Conservation (phyloP, 192 early-diverging fungal genomes). For the Coemansia sp. region DNA sequence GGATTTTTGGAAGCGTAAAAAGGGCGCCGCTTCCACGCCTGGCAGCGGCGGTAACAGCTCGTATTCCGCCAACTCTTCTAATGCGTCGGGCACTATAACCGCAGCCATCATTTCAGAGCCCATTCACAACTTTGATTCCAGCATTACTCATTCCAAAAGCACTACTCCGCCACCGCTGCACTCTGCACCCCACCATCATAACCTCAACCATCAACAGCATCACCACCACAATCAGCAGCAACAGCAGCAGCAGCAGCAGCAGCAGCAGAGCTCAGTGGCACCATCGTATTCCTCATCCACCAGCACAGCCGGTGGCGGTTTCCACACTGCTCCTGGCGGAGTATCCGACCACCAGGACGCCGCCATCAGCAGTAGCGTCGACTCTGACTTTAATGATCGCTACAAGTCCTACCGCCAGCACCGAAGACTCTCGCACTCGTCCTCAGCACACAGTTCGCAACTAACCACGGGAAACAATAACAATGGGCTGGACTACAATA, state of each 20-base stretch:
- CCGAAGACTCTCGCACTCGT: slow-evolving; percentile 44
- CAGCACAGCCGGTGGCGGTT: background rate
- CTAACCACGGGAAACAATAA: slow-evolving; percentile 42
- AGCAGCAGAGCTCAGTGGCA: no score
- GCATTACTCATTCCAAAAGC: slow-evolving; percentile 5
- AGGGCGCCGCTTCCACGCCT: slow-evolving; percentile 22
- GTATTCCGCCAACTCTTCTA: background rate
- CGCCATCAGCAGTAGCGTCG: slow-evolving; percentile 9
- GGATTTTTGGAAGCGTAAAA: slow-evolving; percentile 57
- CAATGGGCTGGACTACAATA: slow-evolving; percentile 6
- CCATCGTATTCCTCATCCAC: background rate
- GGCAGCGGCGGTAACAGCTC: slow-evolving; percentile 4
- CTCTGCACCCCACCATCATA: slow-evolving; percentile 1
- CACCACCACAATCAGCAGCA: no score
- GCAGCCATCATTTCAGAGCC: slow-evolving; percentile 47
- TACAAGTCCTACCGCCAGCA: slow-evolving; percentile 53
- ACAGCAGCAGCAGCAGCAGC: no score
- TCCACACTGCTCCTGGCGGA: background rate
- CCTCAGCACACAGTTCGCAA: slow-evolving; percentile 41
- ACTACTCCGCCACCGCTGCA: slow-evolving; percentile 17
- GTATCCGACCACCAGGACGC: background rate
- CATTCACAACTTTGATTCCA: slow-evolving; percentile 48
- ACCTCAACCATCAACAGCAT: no score
- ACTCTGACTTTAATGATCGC: slow-evolving; percentile 45
- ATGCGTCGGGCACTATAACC: slow-evolving; percentile 14